A percentile compares a stretch with the other conserved stretches of the same genome.
phyloP scores from a whole-genome alignment of 2,329 filamentous ascomycete genomes.

The Ceratocystis lukuohia region DNA sequence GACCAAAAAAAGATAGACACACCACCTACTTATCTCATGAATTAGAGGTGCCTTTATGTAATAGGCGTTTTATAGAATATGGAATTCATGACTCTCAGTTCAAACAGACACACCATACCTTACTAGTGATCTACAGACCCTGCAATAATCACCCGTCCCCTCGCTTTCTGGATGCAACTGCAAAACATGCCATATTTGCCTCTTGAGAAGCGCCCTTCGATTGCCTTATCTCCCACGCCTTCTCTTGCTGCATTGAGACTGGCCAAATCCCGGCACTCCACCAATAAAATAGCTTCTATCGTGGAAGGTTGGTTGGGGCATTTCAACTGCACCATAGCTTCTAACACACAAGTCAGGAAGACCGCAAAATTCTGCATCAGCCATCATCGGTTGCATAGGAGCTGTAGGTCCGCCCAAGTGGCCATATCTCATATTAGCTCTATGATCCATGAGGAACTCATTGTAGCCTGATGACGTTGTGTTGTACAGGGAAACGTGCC shows the following conservation, averaged over 20 bases:
- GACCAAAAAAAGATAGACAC: neutral
- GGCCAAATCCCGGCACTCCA: neutral
- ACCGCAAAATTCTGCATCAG: neutral
- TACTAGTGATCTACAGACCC: neutral
- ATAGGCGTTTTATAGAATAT: conserved; percentile 1
- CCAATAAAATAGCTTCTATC: neutral
- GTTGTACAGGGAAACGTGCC: neutral
- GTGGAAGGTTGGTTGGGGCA: neutral
- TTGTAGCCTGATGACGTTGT: neutral
- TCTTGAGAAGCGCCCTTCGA: neutral
- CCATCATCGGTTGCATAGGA: neutral
- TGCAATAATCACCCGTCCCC: neutral
- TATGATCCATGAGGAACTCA: neutral
- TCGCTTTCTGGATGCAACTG: neutral
- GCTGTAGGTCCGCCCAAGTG: neutral
- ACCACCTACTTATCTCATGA: neutral
- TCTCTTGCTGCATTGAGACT: neutral
- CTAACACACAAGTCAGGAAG: neutral
- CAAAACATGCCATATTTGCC: neutral
- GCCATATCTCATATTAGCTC: neutral
- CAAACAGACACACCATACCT: neutral
- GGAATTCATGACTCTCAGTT: neutral
- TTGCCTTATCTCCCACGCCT: neutral
- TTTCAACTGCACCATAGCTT: neutral
- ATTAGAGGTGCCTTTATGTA: neutral